Percentiles rank a stretch among this genome's conserved stretches.
These are phyloP conservation scores for Phaseolus coccineus DNA, from an alignment of 331 rosid species.

Conservation along the genomic window DNA sequence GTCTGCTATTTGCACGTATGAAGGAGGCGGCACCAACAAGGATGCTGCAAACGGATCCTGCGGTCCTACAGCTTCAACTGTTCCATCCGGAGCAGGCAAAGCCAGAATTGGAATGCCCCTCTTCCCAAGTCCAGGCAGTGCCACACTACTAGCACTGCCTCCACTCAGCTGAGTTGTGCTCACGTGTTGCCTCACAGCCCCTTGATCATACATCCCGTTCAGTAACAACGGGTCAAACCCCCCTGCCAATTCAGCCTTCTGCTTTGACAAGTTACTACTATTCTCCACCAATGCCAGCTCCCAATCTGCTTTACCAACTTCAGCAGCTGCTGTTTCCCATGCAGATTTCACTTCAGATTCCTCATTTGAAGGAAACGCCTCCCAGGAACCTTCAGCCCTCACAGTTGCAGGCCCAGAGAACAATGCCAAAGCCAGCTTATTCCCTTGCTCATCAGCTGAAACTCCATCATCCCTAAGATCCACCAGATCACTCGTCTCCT, in stretches of 20 bases:
- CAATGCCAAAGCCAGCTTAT: constrained; percentile 79
- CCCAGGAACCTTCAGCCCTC: constrained; percentile 78
- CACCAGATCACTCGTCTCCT: constrained; percentile 71
- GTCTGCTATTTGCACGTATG: constrained; percentile 90
- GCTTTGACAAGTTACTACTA: constrained; percentile 65
- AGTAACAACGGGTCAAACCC: constrained; percentile 82
- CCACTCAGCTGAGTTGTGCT: constrained; percentile 71
- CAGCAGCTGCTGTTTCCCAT: constrained; percentile 88
- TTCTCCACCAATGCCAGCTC: constrained; percentile 85
- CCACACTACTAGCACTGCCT: constrained; percentile 91
- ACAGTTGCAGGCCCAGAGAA: constrained; percentile 63
- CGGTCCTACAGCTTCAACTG: constrained; percentile 68
- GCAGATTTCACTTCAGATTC: constrained; percentile 76
- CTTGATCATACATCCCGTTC: constrained; percentile 97
- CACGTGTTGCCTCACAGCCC: constrained; percentile 88
- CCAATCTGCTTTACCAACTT: constrained; percentile 87
- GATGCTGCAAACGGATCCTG: constrained; percentile 94
- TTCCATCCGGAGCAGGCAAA: constrained; percentile 91
- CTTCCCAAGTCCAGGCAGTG: constrained; percentile 68
- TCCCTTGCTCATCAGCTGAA: constrained; percentile 85
- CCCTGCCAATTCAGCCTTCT: constrained; percentile 77
- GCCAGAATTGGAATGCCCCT: constrained; percentile 63
- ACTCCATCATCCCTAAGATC: constrained; percentile 68
- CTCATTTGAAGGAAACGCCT: constrained; percentile 71
- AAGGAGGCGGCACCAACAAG: constrained; percentile 73